These are phyloP conservation scores for Fomitiporia mediterranea DNA, from an alignment of 1,284 basidiomycete species.

Conservation along the genomic window DNA sequence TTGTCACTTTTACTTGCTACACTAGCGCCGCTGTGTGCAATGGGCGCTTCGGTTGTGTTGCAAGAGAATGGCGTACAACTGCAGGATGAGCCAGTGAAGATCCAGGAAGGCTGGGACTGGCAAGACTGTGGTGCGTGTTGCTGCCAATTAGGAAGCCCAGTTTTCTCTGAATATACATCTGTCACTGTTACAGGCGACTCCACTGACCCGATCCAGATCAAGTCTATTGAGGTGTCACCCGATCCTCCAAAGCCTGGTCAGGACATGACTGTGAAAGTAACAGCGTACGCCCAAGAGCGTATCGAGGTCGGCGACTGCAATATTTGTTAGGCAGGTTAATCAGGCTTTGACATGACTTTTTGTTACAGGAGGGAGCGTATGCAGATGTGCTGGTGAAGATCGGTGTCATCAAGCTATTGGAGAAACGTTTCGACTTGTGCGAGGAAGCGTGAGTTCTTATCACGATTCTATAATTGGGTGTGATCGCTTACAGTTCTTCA, in stretches of 20 bases:
- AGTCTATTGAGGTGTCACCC: conserved; percentile 65
- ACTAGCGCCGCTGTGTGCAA: conserved; percentile 10
- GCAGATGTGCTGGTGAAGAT: conserved; percentile 87
- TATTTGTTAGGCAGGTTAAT: background rate
- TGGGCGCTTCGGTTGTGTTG: conserved; percentile 21
- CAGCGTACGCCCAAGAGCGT: conserved; percentile 49
- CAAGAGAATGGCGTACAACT: conserved; percentile 38
- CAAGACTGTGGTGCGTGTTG: conserved; percentile 51
- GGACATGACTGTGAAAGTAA: conserved; percentile 77
- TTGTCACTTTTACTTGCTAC: conserved; percentile 7
- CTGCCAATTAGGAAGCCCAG: background rate
- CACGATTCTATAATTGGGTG: background rate
- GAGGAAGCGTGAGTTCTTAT: conserved; percentile 77
- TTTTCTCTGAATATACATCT: background rate
- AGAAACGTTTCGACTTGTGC: conserved; percentile 83
- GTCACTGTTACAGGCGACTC: conserved; percentile 36
- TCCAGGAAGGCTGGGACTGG: conserved; percentile 49
- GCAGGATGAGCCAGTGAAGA: conserved; percentile 32
- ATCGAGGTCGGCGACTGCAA: conserved; percentile 71
- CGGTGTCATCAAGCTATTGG: conserved; percentile 79
- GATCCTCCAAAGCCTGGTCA: conserved; percentile 83
- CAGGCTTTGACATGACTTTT: background rate
- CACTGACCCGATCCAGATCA: conserved; percentile 51
- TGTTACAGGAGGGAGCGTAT: conserved; percentile 77
- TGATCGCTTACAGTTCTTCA: conserved; percentile 27